Evolutionary conservation across 441 rosid species (phyloP).

Genomic region (Adansonia madagascariensis): DNA sequence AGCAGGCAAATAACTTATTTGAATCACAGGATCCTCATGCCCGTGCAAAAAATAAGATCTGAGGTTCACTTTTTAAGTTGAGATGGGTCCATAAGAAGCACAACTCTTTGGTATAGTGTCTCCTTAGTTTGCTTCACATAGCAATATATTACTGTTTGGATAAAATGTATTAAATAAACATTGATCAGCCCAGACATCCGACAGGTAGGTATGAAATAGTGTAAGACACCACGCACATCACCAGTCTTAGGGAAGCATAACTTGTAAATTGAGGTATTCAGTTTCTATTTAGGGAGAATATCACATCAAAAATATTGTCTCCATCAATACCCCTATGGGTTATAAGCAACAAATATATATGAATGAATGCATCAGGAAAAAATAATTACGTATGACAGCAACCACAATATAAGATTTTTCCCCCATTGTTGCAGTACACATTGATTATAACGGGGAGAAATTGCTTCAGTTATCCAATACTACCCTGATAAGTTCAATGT

Average conservation of each 20-base stretch:
- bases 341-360: slow-evolving; percentile 19
- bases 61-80: background rate
- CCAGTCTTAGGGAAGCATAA: background rate
- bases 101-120: background rate
- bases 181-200: background rate
- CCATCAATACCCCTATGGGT: background rate
- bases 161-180: background rate
- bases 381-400: too few species aligned
- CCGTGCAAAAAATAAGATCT: background rate
- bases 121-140: background rate
- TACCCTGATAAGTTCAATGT: background rate
- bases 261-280: background rate
- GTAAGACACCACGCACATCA: background rate
- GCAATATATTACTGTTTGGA: background rate
- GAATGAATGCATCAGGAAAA: background rate
- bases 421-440: background rate
- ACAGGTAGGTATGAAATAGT: slow-evolving; percentile 4
- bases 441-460: background rate
- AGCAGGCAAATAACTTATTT: background rate
- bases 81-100: background rate
- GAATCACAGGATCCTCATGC: background rate
- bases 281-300: background rate
- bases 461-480: background rate
- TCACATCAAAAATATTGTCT: background rate
- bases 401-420: background rate